phyloP scores from a whole-genome alignment of 2,329 filamentous ascomycete genomes.

The Fusarium albosuccineum region DNA sequence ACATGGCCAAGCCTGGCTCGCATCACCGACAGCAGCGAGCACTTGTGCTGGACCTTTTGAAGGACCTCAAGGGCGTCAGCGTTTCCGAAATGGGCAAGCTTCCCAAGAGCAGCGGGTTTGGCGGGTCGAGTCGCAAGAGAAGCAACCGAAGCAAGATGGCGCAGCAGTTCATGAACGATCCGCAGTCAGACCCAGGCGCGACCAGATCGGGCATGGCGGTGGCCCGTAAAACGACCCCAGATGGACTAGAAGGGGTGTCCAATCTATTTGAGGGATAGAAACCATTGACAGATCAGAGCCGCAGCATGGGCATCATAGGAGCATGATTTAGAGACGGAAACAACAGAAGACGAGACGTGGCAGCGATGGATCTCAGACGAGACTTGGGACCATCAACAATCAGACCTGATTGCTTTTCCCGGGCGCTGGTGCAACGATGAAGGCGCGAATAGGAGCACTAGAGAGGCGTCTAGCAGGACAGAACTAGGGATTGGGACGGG shows the following conservation, averaged over 20 bases:
- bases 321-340: neutral
- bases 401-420: slow-evolving; percentile 14
- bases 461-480: slow-evolving; percentile 29
- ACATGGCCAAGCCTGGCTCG: slow-evolving; percentile 68
- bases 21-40: slow-evolving; percentile 83
- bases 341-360: slow-evolving; percentile 12
- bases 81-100: slow-evolving; percentile 95
- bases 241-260: slow-evolving; percentile 68
- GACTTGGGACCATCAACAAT: slow-evolving; percentile 4
- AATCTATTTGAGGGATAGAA: slow-evolving; percentile 60
- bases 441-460: slow-evolving; percentile 26
- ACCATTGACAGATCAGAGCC: neutral
- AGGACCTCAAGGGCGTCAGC: slow-evolving; percentile 88
- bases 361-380: neutral
- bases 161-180: slow-evolving; percentile 74
- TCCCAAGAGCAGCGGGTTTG: slow-evolving; percentile 62
- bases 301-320: neutral
- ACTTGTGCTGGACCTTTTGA: slow-evolving; percentile 85
- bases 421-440: slow-evolving; percentile 11
- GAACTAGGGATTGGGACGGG: slow-evolving; percentile 23
- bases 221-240: slow-evolving; percentile 58
- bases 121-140: slow-evolving; percentile 45
- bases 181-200: slow-evolving; percentile 49
- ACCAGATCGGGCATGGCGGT: slow-evolving; percentile 47
- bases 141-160: slow-evolving; percentile 65